phyloP scores from a whole-genome alignment of 2,329 filamentous ascomycete genomes.

The Monosporascus sp. region DNA sequence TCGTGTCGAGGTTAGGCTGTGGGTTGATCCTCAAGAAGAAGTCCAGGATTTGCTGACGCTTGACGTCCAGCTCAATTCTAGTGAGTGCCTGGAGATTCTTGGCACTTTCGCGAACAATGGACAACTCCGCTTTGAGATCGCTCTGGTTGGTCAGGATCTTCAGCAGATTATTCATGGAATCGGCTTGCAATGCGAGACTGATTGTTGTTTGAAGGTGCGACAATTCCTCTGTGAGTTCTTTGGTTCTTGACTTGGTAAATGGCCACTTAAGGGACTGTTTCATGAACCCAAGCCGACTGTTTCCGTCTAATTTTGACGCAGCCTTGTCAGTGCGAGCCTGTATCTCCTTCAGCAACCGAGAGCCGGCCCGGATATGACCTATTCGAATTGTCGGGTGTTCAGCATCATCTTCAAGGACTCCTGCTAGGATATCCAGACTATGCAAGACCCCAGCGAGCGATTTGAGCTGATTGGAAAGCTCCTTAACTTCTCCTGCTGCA shows the following conservation, averaged over 20 bases:
- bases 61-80: slow-evolving; percentile 8
- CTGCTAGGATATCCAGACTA: slow-evolving; percentile 13
- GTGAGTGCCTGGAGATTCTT: slow-evolving; percentile 12
- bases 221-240: slow-evolving; percentile 14
- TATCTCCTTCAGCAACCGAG: slow-evolving; percentile 9
- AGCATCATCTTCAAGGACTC: slow-evolving; percentile 12
- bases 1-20: slow-evolving; percentile 15
- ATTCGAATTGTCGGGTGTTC: slow-evolving; percentile 4
- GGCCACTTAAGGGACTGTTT: slow-evolving; percentile 16
- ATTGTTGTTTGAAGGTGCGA: slow-evolving; percentile 15
- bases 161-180: slow-evolving; percentile 11
- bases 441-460: slow-evolving; percentile 13
- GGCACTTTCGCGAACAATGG: not conserved
- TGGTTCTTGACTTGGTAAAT: slow-evolving; percentile 13
- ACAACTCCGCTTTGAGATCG: not conserved
- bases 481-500: slow-evolving; percentile 14
- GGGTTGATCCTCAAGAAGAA: slow-evolving; percentile 19
- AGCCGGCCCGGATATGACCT: slow-evolving; percentile 11
- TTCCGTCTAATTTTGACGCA: not conserved
- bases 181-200: slow-evolving; percentile 14
- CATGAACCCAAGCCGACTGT: slow-evolving; percentile 1
- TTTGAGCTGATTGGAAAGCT: slow-evolving; percentile 15
- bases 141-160: slow-evolving; percentile 4
- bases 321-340: slow-evolving; percentile 11
- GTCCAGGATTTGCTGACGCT: slow-evolving; percentile 8